A percentile compares a stretch with the other conserved stretches of the same genome.
Conservation (phyloP, 345 rosid genomes). For the Alliaria petiolata region DNA sequence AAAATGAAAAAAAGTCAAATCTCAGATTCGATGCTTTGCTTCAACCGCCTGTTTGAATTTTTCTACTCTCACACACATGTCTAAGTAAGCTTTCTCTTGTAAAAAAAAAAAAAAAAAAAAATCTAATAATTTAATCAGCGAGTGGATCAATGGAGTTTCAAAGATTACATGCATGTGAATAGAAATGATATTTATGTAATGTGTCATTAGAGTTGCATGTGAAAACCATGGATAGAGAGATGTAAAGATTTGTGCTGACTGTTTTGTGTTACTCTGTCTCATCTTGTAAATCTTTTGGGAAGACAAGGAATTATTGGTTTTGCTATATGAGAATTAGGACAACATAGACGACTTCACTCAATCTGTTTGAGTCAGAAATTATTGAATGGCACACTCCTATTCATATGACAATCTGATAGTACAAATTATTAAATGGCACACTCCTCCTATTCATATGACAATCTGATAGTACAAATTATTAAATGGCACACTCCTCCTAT, state of each 20-base stretch:
- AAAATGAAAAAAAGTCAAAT: not conserved
- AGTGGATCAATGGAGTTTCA: not conserved
- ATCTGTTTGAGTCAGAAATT: not conserved
- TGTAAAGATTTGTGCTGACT: constrained; percentile 17
- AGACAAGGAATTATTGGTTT: not conserved
- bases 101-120: too few relatives aligned
- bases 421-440: not conserved
- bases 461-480: not conserved
- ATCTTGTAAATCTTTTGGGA: constrained; percentile 6
- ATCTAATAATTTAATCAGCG: constrained; percentile 20
- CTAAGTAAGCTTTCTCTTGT: constrained; percentile 2
- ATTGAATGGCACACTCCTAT: not conserved
- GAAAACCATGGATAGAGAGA: too few relatives aligned
- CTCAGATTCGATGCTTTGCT: constrained; percentile 18
- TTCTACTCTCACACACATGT: constrained; percentile 14
- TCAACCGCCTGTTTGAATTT: not conserved
- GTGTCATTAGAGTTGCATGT: too few relatives aligned
- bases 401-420: not conserved
- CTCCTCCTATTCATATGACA: not conserved
- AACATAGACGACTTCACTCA: constrained; percentile 1
- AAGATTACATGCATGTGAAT: too few relatives aligned
- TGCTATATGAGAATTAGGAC: not conserved
- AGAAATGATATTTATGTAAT: too few relatives aligned
- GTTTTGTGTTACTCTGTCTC: constrained; percentile 4
- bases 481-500: not conserved